Evolutionary conservation across 176 grass and related monocot genomes (phyloP).

Genomic region (Sorghum bicolor): DNA sequence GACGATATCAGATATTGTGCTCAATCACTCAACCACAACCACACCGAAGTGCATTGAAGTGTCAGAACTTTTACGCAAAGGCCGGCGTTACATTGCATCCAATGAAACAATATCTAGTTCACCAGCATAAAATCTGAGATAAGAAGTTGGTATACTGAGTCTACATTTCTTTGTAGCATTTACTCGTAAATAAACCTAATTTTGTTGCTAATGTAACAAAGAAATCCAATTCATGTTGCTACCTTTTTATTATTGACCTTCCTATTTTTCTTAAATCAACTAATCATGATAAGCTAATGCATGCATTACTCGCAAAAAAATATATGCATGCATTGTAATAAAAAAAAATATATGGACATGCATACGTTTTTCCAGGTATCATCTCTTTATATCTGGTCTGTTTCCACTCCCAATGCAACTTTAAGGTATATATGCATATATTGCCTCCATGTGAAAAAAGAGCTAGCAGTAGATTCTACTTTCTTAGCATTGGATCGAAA

Average conservation of each 20-base stretch:
- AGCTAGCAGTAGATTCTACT: constrained; percentile 29
- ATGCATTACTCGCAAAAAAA: neutral
- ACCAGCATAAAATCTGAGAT: neutral
- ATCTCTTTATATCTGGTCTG: constrained; percentile 1
- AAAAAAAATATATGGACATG: neutral
- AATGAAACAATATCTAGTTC: neutral
- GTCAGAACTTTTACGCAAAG: neutral
- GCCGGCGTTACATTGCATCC: neutral
- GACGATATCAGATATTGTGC: constrained; percentile 19
- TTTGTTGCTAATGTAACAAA: neutral
- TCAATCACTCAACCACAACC: constrained; percentile 30
- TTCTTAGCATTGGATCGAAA: neutral
- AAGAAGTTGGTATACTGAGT: neutral
- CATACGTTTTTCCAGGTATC: neutral
- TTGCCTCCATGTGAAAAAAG: constrained; percentile 33
- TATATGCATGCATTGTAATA: neutral
- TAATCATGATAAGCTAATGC: neutral
- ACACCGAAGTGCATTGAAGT: neutral
- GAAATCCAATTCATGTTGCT: neutral
- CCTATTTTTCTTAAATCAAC: neutral
- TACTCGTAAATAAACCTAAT: neutral
- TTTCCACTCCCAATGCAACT: constrained; percentile 1
- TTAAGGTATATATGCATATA: constrained; percentile 23
- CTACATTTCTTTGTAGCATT: neutral
- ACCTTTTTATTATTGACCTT: neutral